phyloP scores from a whole-genome alignment of 2,329 filamentous ascomycete genomes.

The Penicillium polonicum region DNA sequence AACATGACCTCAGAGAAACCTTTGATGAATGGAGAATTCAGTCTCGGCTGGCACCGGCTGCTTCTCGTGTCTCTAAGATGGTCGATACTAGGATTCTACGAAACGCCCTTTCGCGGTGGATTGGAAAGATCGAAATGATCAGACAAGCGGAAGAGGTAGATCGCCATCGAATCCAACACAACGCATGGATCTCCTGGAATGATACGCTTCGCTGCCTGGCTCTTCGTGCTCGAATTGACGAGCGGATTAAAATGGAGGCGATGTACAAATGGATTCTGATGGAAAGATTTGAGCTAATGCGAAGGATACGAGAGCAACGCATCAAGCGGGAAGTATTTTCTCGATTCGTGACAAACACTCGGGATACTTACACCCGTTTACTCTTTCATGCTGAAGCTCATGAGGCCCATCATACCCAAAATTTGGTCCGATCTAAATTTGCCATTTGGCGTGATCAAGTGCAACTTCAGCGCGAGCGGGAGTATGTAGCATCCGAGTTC shows the following conservation, averaged over 20 bases:
- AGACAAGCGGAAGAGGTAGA: constrained; percentile 53
- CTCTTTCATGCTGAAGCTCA: constrained; percentile 39
- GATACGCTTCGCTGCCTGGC: constrained; percentile 57
- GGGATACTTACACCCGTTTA: constrained; percentile 38
- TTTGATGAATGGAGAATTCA: constrained; percentile 46
- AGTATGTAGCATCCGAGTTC: constrained; percentile 44
- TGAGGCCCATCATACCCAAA: constrained; percentile 33
- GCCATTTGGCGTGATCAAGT: constrained; percentile 40
- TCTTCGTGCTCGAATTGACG: constrained; percentile 54
- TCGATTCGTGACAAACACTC: constrained; percentile 41
- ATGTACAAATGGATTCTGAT: constrained; percentile 64
- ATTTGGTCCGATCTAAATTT: constrained; percentile 38
- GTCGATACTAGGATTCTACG: constrained; percentile 48
- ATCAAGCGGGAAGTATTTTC: constrained; percentile 41
- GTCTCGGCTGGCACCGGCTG: constrained; percentile 44
- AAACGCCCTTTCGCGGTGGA: constrained; percentile 52
- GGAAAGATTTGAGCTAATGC: constrained; percentile 44
- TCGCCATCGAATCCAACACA: constrained; percentile 53
- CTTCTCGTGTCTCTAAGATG: constrained; percentile 44
- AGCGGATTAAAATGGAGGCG: constrained; percentile 55
- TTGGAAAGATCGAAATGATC: constrained; percentile 44
- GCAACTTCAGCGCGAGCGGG: constrained; percentile 41
- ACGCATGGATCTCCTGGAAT: constrained; percentile 63
- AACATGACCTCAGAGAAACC: constrained; percentile 36
- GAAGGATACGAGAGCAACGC: constrained; percentile 41